Conservation (phyloP, 2,329 filamentous ascomycete genomes). For the Neofusicoccum laricinum region DNA sequence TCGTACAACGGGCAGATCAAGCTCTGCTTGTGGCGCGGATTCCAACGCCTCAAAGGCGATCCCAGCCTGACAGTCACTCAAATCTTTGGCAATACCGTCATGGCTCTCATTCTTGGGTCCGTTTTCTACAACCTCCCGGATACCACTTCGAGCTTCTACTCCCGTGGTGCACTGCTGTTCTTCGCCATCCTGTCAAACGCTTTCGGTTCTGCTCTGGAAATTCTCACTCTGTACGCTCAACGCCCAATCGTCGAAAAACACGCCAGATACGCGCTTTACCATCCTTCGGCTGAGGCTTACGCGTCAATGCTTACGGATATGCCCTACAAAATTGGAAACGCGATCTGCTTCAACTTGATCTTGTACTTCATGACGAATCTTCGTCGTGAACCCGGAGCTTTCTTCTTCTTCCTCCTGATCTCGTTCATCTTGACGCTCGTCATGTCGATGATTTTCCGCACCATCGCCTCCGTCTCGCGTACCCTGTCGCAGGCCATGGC, state of each 20-base stretch:
- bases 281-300: conserved; percentile 77
- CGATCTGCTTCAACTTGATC: conserved; percentile 44
- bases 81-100: conserved; percentile 64
- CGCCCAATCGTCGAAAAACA: conserved; percentile 90
- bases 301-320: conserved; percentile 57
- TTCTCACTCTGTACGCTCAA: conserved; percentile 77
- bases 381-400: conserved; percentile 43
- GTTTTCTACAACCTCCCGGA: conserved; percentile 72
- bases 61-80: conserved; percentile 64
- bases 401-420: conserved; percentile 49
- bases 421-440: conserved; percentile 41
- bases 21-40: conserved; percentile 75
- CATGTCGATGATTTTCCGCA: conserved; percentile 47
- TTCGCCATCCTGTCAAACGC: conserved; percentile 80
- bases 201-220: conserved; percentile 72
- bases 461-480: conserved; percentile 62
- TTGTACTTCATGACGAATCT: conserved; percentile 52
- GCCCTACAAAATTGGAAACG: conserved; percentile 43
- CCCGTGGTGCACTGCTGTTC: conserved; percentile 73
- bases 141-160: conserved; percentile 66
- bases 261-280: conserved; percentile 76
- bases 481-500: conserved; percentile 57
- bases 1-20: conserved; percentile 69
- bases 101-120: conserved; percentile 71
- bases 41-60: conserved; percentile 69